phyloP scores from a whole-genome alignment of 2,329 filamentous ascomycete genomes.

The Fusarium phyllophilum region DNA sequence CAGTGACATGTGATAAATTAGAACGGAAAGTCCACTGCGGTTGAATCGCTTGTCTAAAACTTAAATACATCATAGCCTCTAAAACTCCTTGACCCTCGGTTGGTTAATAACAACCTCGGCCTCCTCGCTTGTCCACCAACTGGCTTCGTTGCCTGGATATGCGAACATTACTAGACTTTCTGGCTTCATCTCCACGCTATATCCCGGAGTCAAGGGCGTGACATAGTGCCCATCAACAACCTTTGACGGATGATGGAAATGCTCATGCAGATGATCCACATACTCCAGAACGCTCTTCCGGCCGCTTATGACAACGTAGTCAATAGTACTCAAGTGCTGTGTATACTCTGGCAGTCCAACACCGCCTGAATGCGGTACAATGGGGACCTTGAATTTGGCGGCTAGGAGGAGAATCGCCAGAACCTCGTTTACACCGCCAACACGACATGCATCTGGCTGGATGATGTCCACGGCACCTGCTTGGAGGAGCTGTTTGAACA shows the following conservation, averaged over 20 bases:
- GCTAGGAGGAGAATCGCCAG: constrained; percentile 88
- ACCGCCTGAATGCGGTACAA: constrained; percentile 89
- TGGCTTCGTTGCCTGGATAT: constrained; percentile 80
- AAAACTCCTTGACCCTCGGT: not conserved
- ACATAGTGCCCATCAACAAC: constrained; percentile 88
- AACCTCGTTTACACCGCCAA: constrained; percentile 91
- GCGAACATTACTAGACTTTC: constrained; percentile 83
- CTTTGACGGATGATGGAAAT: constrained; percentile 82
- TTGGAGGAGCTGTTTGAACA: constrained; percentile 91
- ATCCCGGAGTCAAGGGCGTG: constrained; percentile 83
- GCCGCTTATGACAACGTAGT: constrained; percentile 88
- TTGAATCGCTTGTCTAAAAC: not conserved
- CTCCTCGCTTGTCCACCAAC: constrained; percentile 86
- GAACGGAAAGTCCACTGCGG: rapidly evolving
- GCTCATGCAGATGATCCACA: constrained; percentile 92
- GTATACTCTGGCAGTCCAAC: constrained; percentile 94
- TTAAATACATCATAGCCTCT: not conserved
- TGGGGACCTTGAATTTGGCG: constrained; percentile 79
- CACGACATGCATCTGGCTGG: constrained; percentile 88
- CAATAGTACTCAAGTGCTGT: constrained; percentile 89
- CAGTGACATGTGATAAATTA: rapidly evolving
- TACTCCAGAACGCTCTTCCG: constrained; percentile 79
- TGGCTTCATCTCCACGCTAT: constrained; percentile 92
- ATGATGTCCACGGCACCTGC: constrained; percentile 84
- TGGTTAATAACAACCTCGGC: constrained; percentile 51